Conservation (phyloP, 352 stramenopile genomes). For the Thalassiosira exigua region DNA sequence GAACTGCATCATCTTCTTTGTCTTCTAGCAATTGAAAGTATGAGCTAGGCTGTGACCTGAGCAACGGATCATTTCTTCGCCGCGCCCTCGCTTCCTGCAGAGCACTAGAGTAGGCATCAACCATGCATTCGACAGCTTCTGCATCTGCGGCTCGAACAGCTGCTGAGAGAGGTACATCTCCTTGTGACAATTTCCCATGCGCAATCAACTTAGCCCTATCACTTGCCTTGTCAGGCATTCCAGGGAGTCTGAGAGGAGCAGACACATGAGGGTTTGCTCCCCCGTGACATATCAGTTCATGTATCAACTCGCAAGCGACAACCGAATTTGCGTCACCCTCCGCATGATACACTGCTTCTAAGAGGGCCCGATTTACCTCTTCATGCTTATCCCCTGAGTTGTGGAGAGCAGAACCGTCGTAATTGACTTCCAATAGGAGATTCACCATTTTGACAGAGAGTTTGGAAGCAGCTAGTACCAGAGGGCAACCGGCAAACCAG, state of each 20-base stretch:
- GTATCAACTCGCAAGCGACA: constrained; percentile 40
- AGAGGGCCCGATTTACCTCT: constrained; percentile 40
- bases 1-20: constrained; percentile 29
- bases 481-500: constrained; percentile 41
- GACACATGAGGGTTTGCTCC: constrained; percentile 38
- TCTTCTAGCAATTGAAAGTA: constrained; percentile 47
- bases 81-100: constrained; percentile 92
- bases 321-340: constrained; percentile 2
- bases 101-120: constrained; percentile 25
- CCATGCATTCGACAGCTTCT: constrained; percentile 31
- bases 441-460: constrained; percentile 34
- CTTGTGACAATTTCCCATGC: too few species aligned
- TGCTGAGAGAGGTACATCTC: constrained; percentile 31
- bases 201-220: constrained; percentile 8
- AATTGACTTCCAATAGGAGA: constrained; percentile 36
- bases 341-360: constrained; percentile 26
- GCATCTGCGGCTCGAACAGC: constrained; percentile 26
- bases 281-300: constrained; percentile 33
- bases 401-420: constrained; percentile 2
- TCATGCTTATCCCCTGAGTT: constrained; percentile 8
- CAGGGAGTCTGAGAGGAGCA: constrained; percentile 2
- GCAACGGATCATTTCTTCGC: constrained; percentile 88
- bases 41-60: constrained; percentile 40
- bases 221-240: constrained; percentile 5
- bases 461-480: constrained; percentile 42